Evolutionary conservation across 2,329 filamentous ascomycete genomes (phyloP).

Genomic region (Berkeleyomyces rouxiae): DNA sequence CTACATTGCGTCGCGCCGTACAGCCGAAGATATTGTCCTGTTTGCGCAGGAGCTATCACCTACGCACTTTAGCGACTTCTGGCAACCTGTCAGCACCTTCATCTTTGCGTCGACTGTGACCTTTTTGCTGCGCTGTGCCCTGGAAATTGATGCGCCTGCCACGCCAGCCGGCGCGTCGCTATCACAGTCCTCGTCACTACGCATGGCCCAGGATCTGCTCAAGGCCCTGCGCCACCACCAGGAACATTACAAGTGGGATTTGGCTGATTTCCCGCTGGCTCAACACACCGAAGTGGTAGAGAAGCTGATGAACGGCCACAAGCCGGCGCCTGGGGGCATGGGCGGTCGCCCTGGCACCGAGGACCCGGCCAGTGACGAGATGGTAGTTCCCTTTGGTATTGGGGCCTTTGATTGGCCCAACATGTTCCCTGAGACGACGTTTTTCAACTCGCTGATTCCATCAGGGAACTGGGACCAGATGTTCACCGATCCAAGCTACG

Average conservation of each 20-base stretch:
- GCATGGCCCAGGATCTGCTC: slow-evolving; percentile 28
- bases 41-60: slow-evolving; percentile 29
- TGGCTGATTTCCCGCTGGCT: slow-evolving; percentile 32
- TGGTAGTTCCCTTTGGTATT: slow-evolving; percentile 5
- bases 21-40: slow-evolving; percentile 32
- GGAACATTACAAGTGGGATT: slow-evolving; percentile 28
- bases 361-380: not conserved
- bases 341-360: not conserved
- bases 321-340: not conserved
- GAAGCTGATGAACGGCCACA: slow-evolving; percentile 21
- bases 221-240: slow-evolving; percentile 24
- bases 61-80: slow-evolving; percentile 31
- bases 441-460: slow-evolving; percentile 11
- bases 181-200: slow-evolving; percentile 24
- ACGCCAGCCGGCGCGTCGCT: slow-evolving; percentile 19
- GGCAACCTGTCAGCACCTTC: slow-evolving; percentile 32
- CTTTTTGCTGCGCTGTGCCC: slow-evolving; percentile 31
- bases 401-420: slow-evolving; percentile 13
- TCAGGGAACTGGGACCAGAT: slow-evolving; percentile 6
- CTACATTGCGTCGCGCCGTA: slow-evolving; percentile 27
- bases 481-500: slow-evolving; percentile 16
- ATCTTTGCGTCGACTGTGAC: slow-evolving; percentile 32
- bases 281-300: slow-evolving; percentile 32
- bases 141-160: slow-evolving; percentile 25
- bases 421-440: slow-evolving; percentile 9